These are phyloP conservation scores for Kluyveromyces siamensis DNA, from an alignment of 805 yeast species.

Conservation along the genomic window DNA sequence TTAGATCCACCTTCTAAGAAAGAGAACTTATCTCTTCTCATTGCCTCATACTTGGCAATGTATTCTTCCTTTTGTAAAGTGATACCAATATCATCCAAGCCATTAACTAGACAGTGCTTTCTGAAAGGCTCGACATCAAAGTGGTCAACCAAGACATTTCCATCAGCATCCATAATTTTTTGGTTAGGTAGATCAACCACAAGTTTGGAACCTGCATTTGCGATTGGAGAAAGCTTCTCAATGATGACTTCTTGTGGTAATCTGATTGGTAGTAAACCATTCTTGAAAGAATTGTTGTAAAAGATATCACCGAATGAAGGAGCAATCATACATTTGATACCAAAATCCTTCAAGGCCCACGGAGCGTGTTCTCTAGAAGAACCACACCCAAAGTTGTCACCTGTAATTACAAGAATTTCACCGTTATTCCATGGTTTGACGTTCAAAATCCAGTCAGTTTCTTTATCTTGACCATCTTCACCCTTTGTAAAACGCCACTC, in stretches of 20 bases:
- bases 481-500: constrained; percentile 75
- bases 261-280: constrained; percentile 89
- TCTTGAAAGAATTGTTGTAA: constrained; percentile 94
- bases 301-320: constrained; percentile 98
- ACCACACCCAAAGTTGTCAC: constrained; percentile 98
- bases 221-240: constrained; percentile 70
- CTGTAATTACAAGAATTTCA: constrained; percentile 80
- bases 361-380: constrained; percentile 99
- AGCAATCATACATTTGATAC: constrained; percentile 91
- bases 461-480: constrained; percentile 58
- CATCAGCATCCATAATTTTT: constrained; percentile 57
- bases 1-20: constrained; percentile 88
- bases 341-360: constrained; percentile 97
- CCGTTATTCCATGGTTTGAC: constrained; percentile 74
- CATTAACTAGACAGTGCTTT: constrained; percentile 89
- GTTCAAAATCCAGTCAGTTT: constrained; percentile 88
- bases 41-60: constrained; percentile 65
- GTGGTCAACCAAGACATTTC: constrained; percentile 66
- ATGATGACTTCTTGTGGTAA: constrained; percentile 69
- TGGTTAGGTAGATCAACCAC: constrained; percentile 84
- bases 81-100: constrained; percentile 94
- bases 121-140: constrained; percentile 88
- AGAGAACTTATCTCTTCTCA: constrained; percentile 72
- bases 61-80: constrained; percentile 81
- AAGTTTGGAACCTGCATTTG: constrained; percentile 57